Evolutionary conservation across 768 basidiomycete species (phyloP).

Genomic region (Termitomyces bulborhizus): DNA sequence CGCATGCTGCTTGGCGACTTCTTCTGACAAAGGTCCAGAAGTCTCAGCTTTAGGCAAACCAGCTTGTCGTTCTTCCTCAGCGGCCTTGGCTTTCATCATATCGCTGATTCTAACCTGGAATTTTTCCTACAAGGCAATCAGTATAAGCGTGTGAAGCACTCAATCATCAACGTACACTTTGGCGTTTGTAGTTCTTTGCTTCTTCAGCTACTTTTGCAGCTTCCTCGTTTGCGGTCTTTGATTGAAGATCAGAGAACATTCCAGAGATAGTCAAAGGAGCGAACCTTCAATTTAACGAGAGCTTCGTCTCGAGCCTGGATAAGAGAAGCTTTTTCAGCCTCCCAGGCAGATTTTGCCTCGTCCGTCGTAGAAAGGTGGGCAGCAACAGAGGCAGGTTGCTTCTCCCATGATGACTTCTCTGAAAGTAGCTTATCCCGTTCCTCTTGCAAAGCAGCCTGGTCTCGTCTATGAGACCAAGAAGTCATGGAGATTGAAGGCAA

Average conservation of each 20-base stretch:
- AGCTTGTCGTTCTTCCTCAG: slow-evolving; percentile 41
- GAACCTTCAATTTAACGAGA: slow-evolving; percentile 50
- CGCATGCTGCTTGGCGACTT: slow-evolving; percentile 45
- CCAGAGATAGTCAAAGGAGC: neutral
- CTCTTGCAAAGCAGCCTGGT: slow-evolving; percentile 43
- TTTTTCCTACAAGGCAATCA: slow-evolving; percentile 42
- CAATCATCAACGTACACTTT: slow-evolving; percentile 26
- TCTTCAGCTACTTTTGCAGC: slow-evolving; percentile 39
- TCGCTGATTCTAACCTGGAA: slow-evolving; percentile 50
- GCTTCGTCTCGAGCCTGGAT: slow-evolving; percentile 57
- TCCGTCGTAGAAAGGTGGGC: slow-evolving; percentile 13
- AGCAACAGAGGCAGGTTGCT: slow-evolving; percentile 20
- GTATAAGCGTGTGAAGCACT: slow-evolving; percentile 1
- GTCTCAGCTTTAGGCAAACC: slow-evolving; percentile 19
- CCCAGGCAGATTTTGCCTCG: slow-evolving; percentile 38
- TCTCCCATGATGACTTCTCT: slow-evolving; percentile 46
- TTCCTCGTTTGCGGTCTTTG: slow-evolving; percentile 35
- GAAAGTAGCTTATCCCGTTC: slow-evolving; percentile 59
- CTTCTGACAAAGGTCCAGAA: slow-evolving; percentile 21
- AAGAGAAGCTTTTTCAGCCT: slow-evolving; percentile 55
- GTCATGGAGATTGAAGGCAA: neutral
- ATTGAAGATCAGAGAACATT: slow-evolving; percentile 2
- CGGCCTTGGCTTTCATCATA: slow-evolving; percentile 43
- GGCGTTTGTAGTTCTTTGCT: slow-evolving; percentile 33
- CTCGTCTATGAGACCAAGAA: neutral